phyloP scores from a whole-genome alignment of 495 filamentous ascomycete genomes.

The Lepidopterella palustris region DNA sequence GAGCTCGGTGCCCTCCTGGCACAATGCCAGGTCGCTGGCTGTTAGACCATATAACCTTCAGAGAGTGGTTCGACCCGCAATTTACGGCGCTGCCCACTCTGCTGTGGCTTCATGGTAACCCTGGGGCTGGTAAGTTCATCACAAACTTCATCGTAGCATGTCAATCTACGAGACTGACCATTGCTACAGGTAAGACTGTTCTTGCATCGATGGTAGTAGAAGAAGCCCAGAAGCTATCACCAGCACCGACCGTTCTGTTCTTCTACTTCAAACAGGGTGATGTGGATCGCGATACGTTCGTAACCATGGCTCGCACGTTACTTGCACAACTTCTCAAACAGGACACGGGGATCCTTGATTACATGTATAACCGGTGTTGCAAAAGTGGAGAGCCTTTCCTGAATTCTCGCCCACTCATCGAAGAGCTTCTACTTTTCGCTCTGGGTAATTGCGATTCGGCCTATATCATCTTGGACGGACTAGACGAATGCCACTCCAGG shows the following conservation, averaged over 20 bases:
- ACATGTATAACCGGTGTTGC: slow-evolving; percentile 7
- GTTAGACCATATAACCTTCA: slow-evolving; percentile 6
- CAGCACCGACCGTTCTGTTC: neutral
- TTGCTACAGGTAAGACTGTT: slow-evolving; percentile 23
- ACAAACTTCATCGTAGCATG: neutral
- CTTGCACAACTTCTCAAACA: slow-evolving; percentile 9
- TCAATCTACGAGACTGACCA: neutral
- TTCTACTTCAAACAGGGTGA: slow-evolving; percentile 23
- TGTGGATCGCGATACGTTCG: slow-evolving; percentile 11
- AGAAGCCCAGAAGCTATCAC: slow-evolving; percentile 1
- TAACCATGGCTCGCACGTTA: slow-evolving; percentile 6
- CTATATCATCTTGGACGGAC: slow-evolving; percentile 21
- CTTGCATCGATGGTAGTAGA: slow-evolving; percentile 21
- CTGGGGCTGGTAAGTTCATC: slow-evolving; percentile 17
- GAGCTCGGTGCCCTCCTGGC: neutral
- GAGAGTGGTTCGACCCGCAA: slow-evolving; percentile 11
- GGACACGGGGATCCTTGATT: slow-evolving; percentile 5
- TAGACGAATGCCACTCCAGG: slow-evolving; percentile 16
- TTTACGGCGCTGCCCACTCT: neutral
- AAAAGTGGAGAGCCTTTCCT: slow-evolving; percentile 17
- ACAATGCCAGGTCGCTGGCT: slow-evolving; percentile 12
- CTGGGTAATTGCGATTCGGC: slow-evolving; percentile 4
- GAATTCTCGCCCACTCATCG: neutral
- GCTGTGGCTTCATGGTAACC: slow-evolving; percentile 12
- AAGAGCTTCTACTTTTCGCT: slow-evolving; percentile 6